Percentiles rank a stretch among this genome's conserved stretches.
phyloP scores from a whole-genome alignment of 305 asterid genomes.

The Fraxinus platypoda region DNA sequence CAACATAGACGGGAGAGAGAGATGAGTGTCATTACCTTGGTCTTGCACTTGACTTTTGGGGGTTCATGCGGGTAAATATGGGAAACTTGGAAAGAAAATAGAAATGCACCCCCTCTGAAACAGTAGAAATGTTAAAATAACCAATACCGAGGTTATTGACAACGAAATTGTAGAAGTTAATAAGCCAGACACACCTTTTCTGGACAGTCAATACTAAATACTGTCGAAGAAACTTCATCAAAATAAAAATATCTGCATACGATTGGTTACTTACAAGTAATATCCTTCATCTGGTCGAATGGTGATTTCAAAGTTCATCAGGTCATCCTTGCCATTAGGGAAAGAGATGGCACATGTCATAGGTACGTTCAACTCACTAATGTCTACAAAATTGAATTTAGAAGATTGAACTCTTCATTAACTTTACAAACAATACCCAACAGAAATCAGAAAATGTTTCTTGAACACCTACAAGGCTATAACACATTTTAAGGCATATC shows the following conservation, averaged over 20 bases:
- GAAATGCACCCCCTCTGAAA: conserved; percentile 75
- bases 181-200: not conserved
- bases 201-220: not conserved
- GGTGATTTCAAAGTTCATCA: conserved; percentile 38
- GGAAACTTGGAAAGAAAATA: conserved; percentile 79
- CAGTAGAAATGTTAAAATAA: not conserved
- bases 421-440: not conserved
- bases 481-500: not conserved
- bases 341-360: conserved; percentile 30
- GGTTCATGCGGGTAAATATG: conserved; percentile 89
- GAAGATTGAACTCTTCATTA: not conserved
- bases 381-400: conserved; percentile 23
- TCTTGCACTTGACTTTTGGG: conserved; percentile 98
- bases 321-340: conserved; percentile 38
- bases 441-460: not conserved
- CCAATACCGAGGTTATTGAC: not conserved
- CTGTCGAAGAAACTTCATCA: not conserved
- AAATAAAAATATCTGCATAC: not conserved
- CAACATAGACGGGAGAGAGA: not conserved
- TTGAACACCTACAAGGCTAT: not conserved
- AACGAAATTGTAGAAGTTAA: not conserved
- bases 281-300: conserved; percentile 36
- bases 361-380: conserved; percentile 44
- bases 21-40: conserved; percentile 52
- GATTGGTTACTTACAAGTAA: conserved; percentile 30